Evolutionary conservation across 805 yeast genomes (phyloP).

Genomic region (Isabelozyma gotoi): DNA sequence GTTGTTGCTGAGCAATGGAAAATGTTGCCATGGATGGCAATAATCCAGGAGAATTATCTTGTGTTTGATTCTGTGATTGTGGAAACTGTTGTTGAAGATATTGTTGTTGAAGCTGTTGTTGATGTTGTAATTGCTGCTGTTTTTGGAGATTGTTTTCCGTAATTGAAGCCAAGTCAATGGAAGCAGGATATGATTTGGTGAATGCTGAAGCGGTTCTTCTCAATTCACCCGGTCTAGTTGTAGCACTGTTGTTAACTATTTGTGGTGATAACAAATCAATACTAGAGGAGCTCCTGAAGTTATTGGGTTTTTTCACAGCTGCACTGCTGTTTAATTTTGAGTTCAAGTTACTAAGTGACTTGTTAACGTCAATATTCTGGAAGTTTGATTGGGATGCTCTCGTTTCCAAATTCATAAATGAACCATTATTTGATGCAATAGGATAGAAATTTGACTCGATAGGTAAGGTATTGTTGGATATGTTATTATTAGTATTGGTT

Average conservation of each 20-base stretch:
- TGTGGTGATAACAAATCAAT: conserved; percentile 28
- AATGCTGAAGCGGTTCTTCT: conserved; percentile 9
- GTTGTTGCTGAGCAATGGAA: conserved; percentile 7
- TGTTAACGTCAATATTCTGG: neutral
- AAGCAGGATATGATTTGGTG: conserved; percentile 47
- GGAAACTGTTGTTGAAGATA: neutral
- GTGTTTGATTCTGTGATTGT: conserved; percentile 1
- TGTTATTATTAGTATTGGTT: too few species aligned
- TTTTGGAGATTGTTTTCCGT: conserved; percentile 20
- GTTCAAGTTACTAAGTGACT: neutral
- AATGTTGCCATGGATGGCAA: conserved; percentile 36
- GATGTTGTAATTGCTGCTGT: conserved; percentile 3
- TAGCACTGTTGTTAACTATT: conserved; percentile 9
- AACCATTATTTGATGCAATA: neutral
- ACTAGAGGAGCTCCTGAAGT: conserved; percentile 2
- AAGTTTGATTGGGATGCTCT: neutral
- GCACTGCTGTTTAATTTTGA: neutral
- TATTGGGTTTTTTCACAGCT: neutral
- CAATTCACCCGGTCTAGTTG: neutral
- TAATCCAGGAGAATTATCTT: conserved; percentile 8
- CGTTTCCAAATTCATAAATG: neutral
- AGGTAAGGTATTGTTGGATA: neutral
- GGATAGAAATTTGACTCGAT: neutral
- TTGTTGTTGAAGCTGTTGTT: conserved; percentile 10
- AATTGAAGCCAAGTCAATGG: conserved; percentile 54